Percentiles rank a stretch among this genome's conserved stretches.
These are phyloP conservation scores for Leccinum subgranulosum DNA, from an alignment of 768 basidiomycete species.

Conservation along the genomic window DNA sequence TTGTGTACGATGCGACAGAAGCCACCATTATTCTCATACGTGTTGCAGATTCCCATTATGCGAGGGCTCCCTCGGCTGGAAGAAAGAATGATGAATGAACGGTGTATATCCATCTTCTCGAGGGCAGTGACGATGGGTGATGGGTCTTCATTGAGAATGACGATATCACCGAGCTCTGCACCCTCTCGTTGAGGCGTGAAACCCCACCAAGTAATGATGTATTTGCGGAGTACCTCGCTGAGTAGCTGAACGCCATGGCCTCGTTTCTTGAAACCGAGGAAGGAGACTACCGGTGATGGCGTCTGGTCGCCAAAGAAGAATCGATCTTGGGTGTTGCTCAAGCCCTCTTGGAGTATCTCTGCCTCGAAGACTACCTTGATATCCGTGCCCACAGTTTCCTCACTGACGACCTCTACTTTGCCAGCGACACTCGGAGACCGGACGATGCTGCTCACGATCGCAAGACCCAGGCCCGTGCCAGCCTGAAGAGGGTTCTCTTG, in stretches of 20 bases:
- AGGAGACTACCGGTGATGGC: conserved; percentile 52
- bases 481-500: conserved; percentile 94
- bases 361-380: conserved; percentile 84
- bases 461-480: conserved; percentile 90
- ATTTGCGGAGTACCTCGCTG: conserved; percentile 56
- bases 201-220: conserved; percentile 76
- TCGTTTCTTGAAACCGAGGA: conserved; percentile 66
- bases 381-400: conserved; percentile 87
- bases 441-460: conserved; percentile 92
- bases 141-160: conserved; percentile 79
- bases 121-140: conserved; percentile 55
- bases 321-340: conserved; percentile 41
- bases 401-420: conserved; percentile 91
- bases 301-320: conserved; percentile 42
- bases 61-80: conserved; percentile 63
- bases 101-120: conserved; percentile 49
- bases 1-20: conserved; percentile 90
- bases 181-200: conserved; percentile 47
- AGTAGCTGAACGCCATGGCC: conserved; percentile 69
- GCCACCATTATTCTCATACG: conserved; percentile 79
- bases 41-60: conserved; percentile 58
- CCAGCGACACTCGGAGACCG: conserved; percentile 82
- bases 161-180: conserved; percentile 59
- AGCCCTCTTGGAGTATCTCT: conserved; percentile 47
- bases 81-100: conserved; percentile 76